Percentiles rank a stretch among this genome's conserved stretches.
These are phyloP conservation scores for Penicillium hesseltinei DNA, from an alignment of 2,329 filamentous ascomycete genomes.

Conservation along the genomic window DNA sequence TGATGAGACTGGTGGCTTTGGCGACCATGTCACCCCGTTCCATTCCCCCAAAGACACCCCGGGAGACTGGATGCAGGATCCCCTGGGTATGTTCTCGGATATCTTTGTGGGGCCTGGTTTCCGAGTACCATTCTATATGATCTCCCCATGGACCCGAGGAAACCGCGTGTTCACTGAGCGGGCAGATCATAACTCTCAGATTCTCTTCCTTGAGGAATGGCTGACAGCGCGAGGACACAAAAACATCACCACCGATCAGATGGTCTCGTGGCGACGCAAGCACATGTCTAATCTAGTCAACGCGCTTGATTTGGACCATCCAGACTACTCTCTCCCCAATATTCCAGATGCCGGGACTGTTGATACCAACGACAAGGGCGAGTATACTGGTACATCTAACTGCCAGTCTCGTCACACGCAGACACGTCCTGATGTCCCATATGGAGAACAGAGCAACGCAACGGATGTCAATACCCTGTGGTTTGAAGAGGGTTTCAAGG, in stretches of 20 bases:
- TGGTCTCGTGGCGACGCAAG: constrained; percentile 47
- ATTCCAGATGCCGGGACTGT: constrained; percentile 48
- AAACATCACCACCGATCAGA: constrained; percentile 43
- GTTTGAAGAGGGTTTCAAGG: constrained; percentile 57
- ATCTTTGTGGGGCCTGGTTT: constrained; percentile 48
- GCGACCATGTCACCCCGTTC: constrained; percentile 55
- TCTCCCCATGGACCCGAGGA: constrained; percentile 57
- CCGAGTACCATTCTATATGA: constrained; percentile 55
- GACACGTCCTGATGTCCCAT: constrained; percentile 49
- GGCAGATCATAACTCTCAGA: constrained; percentile 56
- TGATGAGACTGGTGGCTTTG: constrained; percentile 56
- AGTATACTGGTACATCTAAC: constrained; percentile 47
- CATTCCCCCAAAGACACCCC: constrained; percentile 50
- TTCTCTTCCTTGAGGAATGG: constrained; percentile 55
- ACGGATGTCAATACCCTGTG: constrained; percentile 32
- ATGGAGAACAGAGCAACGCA: constrained; percentile 43
- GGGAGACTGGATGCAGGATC: constrained; percentile 55
- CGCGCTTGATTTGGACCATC: constrained; percentile 48
- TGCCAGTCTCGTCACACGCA: constrained; percentile 44
- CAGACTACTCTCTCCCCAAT: constrained; percentile 50
- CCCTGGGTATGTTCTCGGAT: constrained; percentile 43
- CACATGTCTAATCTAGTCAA: constrained; percentile 52
- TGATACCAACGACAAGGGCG: constrained; percentile 42
- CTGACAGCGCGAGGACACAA: constrained; percentile 44
- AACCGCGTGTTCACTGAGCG: constrained; percentile 56